phyloP scores from a whole-genome alignment of 257 asterid genomes.

The Echium plantagineum region DNA sequence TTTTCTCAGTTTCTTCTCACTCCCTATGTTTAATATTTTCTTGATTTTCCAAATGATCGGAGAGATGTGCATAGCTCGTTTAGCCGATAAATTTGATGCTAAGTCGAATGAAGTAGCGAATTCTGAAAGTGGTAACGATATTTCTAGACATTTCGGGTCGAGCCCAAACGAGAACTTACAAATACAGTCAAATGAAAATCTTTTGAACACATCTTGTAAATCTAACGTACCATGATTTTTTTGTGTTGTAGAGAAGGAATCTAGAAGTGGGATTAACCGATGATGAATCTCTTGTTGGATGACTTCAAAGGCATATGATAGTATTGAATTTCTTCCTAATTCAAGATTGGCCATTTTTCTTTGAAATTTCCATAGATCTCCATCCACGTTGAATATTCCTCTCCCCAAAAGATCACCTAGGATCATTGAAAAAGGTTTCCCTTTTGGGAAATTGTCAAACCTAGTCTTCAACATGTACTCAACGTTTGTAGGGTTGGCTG shows the following conservation, averaged over 20 bases:
- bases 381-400: conserved; percentile 41
- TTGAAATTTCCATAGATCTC: conserved; percentile 35
- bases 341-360: conserved; percentile 31
- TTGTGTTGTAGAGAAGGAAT: conserved; percentile 3
- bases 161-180: conserved; percentile 40
- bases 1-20: conserved; percentile 22
- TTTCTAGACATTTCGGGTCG: conserved; percentile 34
- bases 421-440: conserved; percentile 32
- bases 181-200: conserved; percentile 33
- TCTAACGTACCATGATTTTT: conserved; percentile 11
- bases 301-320: conserved; percentile 30
- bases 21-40: conserved; percentile 23
- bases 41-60: conserved; percentile 31
- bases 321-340: conserved; percentile 18
- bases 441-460: conserved; percentile 34
- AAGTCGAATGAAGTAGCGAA: conserved; percentile 29
- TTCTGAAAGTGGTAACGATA: conserved; percentile 24
- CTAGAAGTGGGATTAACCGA: conserved; percentile 30
- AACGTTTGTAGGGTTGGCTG: conserved; percentile 30
- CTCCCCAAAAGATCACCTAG: conserved; percentile 38
- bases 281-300: conserved; percentile 24
- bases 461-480: conserved; percentile 33
- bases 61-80: conserved; percentile 30
- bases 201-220: conserved; percentile 31
- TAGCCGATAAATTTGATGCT: conserved; percentile 36